Conservation (phyloP, 164 flowering plant genomes). For the Protea cynaroides region DNA sequence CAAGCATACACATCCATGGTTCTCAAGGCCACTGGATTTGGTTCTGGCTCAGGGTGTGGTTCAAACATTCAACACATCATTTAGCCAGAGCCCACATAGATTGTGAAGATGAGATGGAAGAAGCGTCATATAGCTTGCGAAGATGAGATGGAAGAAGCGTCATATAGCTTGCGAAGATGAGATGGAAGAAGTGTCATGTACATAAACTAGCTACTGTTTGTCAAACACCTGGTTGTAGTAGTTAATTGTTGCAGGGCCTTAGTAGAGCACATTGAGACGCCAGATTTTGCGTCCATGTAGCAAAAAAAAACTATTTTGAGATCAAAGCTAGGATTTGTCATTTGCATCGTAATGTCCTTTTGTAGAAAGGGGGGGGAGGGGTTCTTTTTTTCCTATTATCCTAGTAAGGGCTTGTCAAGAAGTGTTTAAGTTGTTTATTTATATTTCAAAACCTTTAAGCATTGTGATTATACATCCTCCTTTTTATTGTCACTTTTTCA, state of each 20-base stretch:
- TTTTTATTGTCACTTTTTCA: background rate
- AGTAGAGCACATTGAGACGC: slow-evolving; percentile 12
- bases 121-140: too few species aligned
- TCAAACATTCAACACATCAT: slow-evolving; percentile 18
- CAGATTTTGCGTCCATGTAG: slow-evolving; percentile 16
- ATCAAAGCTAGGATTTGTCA: background rate
- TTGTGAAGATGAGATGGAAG: too few species aligned
- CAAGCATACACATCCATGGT: slow-evolving; percentile 3
- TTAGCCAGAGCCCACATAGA: slow-evolving; percentile 8
- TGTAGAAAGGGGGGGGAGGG: too few species aligned
- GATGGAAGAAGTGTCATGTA: slow-evolving; percentile 12
- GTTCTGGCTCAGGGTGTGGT: slow-evolving; percentile 16
- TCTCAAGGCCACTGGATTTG: slow-evolving; percentile 3
- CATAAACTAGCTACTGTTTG: slow-evolving; percentile 7
- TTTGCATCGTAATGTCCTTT: background rate
- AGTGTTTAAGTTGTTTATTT: slow-evolving; percentile 1
- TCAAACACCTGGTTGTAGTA: too few species aligned
- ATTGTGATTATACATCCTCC: background rate
- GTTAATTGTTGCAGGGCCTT: background rate
- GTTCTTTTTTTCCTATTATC: slow-evolving; percentile 2
- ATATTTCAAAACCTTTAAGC: background rate
- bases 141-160: too few species aligned
- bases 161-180: slow-evolving; percentile 14
- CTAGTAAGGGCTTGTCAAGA: slow-evolving; percentile 6
- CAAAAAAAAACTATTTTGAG: background rate